These are phyloP conservation scores for Rhodotorula sp. DNA, from an alignment of 1,284 basidiomycete genomes.

Conservation along the genomic window DNA sequence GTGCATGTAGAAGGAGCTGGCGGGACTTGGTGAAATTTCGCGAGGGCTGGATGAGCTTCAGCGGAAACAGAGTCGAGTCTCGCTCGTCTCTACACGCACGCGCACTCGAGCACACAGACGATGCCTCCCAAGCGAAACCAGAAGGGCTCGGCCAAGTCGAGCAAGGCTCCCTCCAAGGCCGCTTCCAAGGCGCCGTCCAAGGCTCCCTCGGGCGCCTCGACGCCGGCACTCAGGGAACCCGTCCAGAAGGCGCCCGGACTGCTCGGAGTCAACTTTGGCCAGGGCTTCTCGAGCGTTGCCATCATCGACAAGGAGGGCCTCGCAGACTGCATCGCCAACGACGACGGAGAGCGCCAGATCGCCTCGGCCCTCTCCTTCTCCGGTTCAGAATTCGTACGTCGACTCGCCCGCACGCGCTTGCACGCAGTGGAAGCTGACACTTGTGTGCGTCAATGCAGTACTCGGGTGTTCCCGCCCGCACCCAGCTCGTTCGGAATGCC, in stretches of 20 bases:
- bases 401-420: neutral
- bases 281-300: slow-evolving; percentile 91
- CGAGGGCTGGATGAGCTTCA: neutral
- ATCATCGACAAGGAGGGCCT: slow-evolving; percentile 93
- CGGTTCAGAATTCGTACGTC: slow-evolving; percentile 78
- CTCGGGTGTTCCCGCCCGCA: slow-evolving; percentile 92
- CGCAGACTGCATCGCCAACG: slow-evolving; percentile 93
- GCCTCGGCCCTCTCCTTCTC: slow-evolving; percentile 90
- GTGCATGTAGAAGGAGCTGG: neutral
- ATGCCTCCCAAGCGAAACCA: slow-evolving; percentile 28
- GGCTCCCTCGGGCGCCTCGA: slow-evolving; percentile 33
- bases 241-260: slow-evolving; percentile 46
- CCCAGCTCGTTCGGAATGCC: slow-evolving; percentile 91
- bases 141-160: slow-evolving; percentile 30
- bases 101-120: neutral
- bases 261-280: slow-evolving; percentile 95
- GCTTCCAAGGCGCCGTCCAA: slow-evolving; percentile 27
- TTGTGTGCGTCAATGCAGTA: slow-evolving; percentile 59
- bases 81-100: neutral
- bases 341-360: slow-evolving; percentile 97
- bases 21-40: neutral
- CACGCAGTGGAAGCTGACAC: neutral
- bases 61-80: neutral
- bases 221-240: slow-evolving; percentile 25
- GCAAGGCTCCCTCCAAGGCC: slow-evolving; percentile 32